Conservation (phyloP, 352 stramenopile species). For the Aphanomyces cochlioides region DNA sequence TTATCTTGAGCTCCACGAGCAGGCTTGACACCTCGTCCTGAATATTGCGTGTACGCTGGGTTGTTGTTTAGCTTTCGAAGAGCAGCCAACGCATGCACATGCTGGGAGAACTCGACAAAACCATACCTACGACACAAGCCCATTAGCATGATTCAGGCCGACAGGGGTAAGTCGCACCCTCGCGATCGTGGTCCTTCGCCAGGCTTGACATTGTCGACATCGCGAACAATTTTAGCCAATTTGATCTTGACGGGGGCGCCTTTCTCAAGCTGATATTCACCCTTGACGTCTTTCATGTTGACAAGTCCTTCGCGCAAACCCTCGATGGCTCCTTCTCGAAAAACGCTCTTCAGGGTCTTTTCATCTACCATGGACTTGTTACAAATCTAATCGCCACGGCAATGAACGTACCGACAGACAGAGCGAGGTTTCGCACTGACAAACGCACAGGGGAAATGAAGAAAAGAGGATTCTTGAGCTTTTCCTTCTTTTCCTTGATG, state of each 20-base stretch:
- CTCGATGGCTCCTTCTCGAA: constrained; percentile 69
- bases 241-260: constrained; percentile 61
- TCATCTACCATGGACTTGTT: constrained; percentile 74
- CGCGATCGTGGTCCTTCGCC: constrained; percentile 59
- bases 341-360: constrained; percentile 87
- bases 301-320: constrained; percentile 73
- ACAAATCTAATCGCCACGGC: too few relatives aligned
- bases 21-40: constrained; percentile 43
- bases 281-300: constrained; percentile 72
- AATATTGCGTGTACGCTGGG: constrained; percentile 75
- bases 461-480: constrained; percentile 96
- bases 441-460: constrained; percentile 95
- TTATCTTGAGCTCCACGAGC: constrained; percentile 39
- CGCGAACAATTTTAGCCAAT: constrained; percentile 79
- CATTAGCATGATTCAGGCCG: not conserved
- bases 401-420: constrained; percentile 19
- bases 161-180: constrained; percentile 39
- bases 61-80: constrained; percentile 98
- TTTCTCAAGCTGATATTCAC: constrained; percentile 39
- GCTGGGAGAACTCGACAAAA: constrained; percentile 97
- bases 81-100: constrained; percentile 94
- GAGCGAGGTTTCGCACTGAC: constrained; percentile 91
- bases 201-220: constrained; percentile 60
- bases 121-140: constrained; percentile 50
- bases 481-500: constrained; percentile 94